Evolutionary conservation across 441 rosid genomes (phyloP), one percentile per base, ranked within the genome.

Genomic region (Hura crepitans): DNA sequence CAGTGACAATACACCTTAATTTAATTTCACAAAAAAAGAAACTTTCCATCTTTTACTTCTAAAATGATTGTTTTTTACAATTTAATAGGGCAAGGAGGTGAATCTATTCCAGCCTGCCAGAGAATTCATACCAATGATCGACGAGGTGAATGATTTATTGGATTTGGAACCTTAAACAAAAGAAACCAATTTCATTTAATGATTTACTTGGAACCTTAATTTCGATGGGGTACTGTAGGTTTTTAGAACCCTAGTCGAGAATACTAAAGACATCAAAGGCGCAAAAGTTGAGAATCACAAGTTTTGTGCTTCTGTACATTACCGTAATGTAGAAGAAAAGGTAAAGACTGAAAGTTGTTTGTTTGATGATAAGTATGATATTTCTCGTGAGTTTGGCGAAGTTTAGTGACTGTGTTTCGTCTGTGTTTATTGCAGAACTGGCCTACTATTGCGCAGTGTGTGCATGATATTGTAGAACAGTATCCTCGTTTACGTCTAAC

Each of bases 311-410:
- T 86, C 96, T 82, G 95, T 95, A 66, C 99, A 95, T 83, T 95
- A 92, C 78, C 98, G 99, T 78, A 95, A 90, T 51, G 99, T 90
- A 76, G 97, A 95, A 7, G 95, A 89, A 75, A 89, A 90, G 85
- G 99, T 94, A 68, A 77, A 25, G 20, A 64, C 35, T 12, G 8
- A 14, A 42, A 4, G 10, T 14, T 18, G 14, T 1, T 18, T 54
- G 3, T 27, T 30, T 17, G 14, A 30, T 14, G n/a, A 28, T 35
- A 35, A 35, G 39, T 35, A 35, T 35, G 39, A 3, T n/a, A 35
- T 35, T 35, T n/a, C n/a, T n/a, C n/a, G 51, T 6, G 10, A 30
- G 12, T 13, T 10, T 50, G n/a, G n/a, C n/a, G n/a, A 25, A 11
- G 9, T 35, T 58, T 56, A 37, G 25, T 18, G 12, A n/a, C n/a